These are phyloP conservation scores for Neoscytalidium dimidiatum DNA, from an alignment of 2,329 filamentous ascomycete species.

Conservation along the genomic window DNA sequence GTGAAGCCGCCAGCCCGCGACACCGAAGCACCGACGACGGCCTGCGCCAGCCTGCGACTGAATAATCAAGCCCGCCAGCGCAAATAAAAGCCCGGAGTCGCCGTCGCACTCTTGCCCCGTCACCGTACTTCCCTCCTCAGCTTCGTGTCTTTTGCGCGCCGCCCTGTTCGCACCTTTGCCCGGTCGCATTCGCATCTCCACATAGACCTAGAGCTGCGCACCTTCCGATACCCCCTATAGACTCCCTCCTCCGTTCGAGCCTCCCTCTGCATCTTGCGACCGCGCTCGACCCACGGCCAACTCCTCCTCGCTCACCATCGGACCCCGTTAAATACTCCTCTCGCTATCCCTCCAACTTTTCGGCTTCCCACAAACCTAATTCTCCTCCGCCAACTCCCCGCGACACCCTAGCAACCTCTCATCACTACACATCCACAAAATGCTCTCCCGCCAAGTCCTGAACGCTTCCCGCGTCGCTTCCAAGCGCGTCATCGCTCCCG, in stretches of 20 bases:
- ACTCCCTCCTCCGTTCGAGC: neutral
- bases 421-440: neutral
- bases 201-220: neutral
- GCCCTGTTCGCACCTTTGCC: neutral
- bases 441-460: slow-evolving; percentile 17
- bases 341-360: neutral
- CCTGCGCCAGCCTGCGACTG: slow-evolving; percentile 4
- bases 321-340: neutral
- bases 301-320: neutral
- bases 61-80: slow-evolving; percentile 14
- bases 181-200: neutral
- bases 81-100: slow-evolving; percentile 14
- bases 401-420: neutral
- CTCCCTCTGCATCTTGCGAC: slow-evolving; percentile 8
- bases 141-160: slow-evolving; percentile 7
- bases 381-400: too few relatives aligned
- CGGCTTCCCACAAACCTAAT: neutral
- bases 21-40: slow-evolving; percentile 3
- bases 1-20: slow-evolving; percentile 12
- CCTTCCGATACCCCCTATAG: neutral
- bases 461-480: slow-evolving; percentile 12
- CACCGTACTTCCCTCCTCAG: slow-evolving; percentile 11
- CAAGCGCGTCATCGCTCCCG: slow-evolving; percentile 15
- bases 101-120: neutral
- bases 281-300: neutral